Percentiles rank a stretch among this genome's conserved stretches.
phyloP scores from a whole-genome alignment of 1,284 basidiomycete genomes.

The Moesziomyces sp. region DNA sequence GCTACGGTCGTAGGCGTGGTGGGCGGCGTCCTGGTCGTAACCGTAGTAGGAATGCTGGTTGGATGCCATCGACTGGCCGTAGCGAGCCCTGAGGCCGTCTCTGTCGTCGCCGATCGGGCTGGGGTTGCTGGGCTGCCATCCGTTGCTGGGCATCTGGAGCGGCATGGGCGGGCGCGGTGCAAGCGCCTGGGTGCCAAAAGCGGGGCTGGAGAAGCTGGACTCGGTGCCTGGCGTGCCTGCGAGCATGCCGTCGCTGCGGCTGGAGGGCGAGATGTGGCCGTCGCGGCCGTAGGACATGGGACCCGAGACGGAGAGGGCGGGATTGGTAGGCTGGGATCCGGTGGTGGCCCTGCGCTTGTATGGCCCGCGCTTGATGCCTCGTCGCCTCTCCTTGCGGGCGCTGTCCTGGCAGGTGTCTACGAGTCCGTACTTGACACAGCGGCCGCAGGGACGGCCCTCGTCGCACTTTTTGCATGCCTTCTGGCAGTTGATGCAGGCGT shows the following conservation, averaged over 20 bases:
- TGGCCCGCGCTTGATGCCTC: constrained; percentile 85
- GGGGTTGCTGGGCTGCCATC: constrained; percentile 26
- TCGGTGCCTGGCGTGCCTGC: constrained; percentile 31
- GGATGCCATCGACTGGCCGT: constrained; percentile 19
- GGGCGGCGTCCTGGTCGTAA: constrained; percentile 39
- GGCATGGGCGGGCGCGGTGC: constrained; percentile 38
- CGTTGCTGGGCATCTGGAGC: constrained; percentile 35
- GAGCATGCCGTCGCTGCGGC: constrained; percentile 43
- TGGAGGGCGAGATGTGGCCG: constrained; percentile 30
- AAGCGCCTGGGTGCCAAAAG: constrained; percentile 31
- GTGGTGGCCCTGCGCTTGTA: constrained; percentile 77
- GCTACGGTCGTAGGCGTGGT: constrained; percentile 44
- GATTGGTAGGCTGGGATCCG: constrained; percentile 43
- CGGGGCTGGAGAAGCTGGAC: constrained; percentile 42
- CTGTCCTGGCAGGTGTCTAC: constrained; percentile 82
- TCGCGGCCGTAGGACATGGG: constrained; percentile 33
- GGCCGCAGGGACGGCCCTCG: constrained; percentile 83
- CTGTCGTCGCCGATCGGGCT: constrained; percentile 37
- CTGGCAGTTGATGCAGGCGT: constrained; percentile 87
- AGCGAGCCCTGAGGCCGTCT: constrained; percentile 29
- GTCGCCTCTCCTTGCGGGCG: constrained; percentile 83
- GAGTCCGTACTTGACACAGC: constrained; percentile 85
- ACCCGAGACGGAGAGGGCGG: constrained; percentile 24
- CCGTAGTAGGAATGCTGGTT: constrained; percentile 30
- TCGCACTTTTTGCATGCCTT: constrained; percentile 91